A percentile compares a stretch with the other conserved stretches of the same genome.
Evolutionary conservation across 2,329 filamentous ascomycete species (phyloP).

Genomic region (Metarhizium sp.): DNA sequence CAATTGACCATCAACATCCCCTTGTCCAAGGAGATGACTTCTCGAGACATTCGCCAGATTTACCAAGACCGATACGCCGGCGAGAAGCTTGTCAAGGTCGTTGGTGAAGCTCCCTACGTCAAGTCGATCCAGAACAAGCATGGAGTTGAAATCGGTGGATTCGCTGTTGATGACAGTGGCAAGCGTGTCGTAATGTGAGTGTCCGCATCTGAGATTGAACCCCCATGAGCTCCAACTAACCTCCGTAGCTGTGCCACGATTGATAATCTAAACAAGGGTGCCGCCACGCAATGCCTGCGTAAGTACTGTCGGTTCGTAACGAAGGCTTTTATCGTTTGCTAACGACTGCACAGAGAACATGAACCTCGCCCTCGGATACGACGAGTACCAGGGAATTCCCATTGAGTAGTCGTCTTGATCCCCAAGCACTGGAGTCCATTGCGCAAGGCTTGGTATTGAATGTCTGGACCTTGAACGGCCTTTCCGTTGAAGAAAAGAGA

Average conservation of each 20-base stretch:
- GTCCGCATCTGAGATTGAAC: conserved; percentile 55
- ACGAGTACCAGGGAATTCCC: conserved; percentile 82
- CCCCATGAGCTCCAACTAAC: not conserved
- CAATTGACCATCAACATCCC: conserved; percentile 87
- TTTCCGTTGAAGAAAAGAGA: too few species aligned
- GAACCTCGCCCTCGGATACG: conserved; percentile 84
- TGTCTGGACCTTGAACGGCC: too few species aligned
- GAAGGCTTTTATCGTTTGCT: conserved; percentile 28
- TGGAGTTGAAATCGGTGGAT: conserved; percentile 87
- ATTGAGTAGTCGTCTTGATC: conserved; percentile 6
- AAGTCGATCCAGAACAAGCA: conserved; percentile 80
- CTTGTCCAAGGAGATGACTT: conserved; percentile 75
- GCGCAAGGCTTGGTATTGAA: too few species aligned
- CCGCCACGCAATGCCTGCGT: conserved; percentile 87
- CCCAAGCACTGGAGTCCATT: too few species aligned
- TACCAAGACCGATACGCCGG: conserved; percentile 96
- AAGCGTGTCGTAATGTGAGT: conserved; percentile 70
- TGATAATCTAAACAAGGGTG: conserved; percentile 89
- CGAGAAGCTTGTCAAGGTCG: conserved; percentile 88
- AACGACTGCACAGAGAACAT: conserved; percentile 67
- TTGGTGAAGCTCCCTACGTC: conserved; percentile 72
- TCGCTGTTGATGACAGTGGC: conserved; percentile 79
- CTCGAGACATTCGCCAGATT: conserved; percentile 83
- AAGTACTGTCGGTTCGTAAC: conserved; percentile 33
- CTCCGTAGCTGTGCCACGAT: conserved; percentile 57